phyloP scores from a whole-genome alignment of 1,139 yeast genomes.

The Pichia sp. region DNA sequence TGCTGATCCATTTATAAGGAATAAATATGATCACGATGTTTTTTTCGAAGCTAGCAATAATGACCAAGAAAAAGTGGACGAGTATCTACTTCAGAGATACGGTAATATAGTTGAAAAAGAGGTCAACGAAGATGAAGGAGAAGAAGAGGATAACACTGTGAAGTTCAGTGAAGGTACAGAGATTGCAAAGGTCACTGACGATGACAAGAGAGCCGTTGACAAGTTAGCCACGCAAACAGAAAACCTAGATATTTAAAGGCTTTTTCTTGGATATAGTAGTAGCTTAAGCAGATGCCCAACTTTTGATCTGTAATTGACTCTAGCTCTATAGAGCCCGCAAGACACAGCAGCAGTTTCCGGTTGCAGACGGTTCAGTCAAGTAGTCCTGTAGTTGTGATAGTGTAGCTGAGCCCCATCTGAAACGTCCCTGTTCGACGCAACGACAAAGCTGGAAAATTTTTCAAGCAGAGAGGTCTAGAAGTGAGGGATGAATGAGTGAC shows the following conservation, averaged over 20 bases:
- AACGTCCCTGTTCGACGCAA: background rate
- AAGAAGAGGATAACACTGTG: constrained; percentile 26
- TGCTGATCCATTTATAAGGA: constrained; percentile 77
- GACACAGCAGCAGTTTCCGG: no score
- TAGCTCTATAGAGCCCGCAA: no score
- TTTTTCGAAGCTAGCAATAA: constrained; percentile 84
- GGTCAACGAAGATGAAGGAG: constrained; percentile 55
- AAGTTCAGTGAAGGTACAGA: constrained; percentile 19
- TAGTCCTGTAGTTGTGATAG: background rate
- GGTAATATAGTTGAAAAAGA: constrained; percentile 60
- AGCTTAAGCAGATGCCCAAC: no score
- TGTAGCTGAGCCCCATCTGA: background rate
- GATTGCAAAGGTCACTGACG: constrained; percentile 19
- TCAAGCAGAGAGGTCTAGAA: no score
- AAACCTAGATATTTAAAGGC: background rate
- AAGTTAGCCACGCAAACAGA: constrained; percentile 19
- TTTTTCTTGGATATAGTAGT: background rate
- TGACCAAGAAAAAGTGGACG: constrained; percentile 56
- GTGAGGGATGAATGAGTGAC: no score
- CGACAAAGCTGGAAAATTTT: background rate
- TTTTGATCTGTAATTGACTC: no score
- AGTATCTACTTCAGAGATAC: constrained; percentile 64
- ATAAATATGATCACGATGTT: constrained; percentile 70
- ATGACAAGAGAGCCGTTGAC: constrained; percentile 37
- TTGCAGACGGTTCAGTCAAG: no score